A percentile compares a stretch with the other conserved stretches of the same genome.
Evolutionary conservation across 495 filamentous ascomycete genomes (phyloP).

Genomic region (Echria macrotheca): DNA sequence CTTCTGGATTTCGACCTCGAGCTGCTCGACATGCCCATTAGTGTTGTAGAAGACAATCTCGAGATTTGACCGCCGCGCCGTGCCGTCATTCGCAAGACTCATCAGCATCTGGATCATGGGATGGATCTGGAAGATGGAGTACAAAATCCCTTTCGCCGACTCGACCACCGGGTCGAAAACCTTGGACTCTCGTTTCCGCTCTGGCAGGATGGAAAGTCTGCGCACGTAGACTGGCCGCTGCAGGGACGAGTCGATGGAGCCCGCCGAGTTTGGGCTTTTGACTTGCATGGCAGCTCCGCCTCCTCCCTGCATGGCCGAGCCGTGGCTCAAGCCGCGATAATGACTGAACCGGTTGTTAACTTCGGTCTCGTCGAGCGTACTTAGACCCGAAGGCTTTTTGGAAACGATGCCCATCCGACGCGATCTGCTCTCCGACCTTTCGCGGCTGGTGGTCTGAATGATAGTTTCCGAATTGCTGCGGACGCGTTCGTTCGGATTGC

Average conservation of each 20-base stretch:
- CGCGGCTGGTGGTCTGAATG: constrained; percentile 45
- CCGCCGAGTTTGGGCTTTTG: constrained; percentile 49
- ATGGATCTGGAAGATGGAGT: constrained; percentile 76
- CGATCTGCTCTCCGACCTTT: constrained; percentile 49
- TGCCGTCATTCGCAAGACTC: constrained; percentile 61
- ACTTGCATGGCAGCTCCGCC: constrained; percentile 32
- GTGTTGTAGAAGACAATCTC: constrained; percentile 76
- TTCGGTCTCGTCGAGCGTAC: constrained; percentile 67
- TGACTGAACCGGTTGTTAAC: constrained; percentile 69
- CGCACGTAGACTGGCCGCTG: constrained; percentile 59
- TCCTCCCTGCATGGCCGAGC: constrained; percentile 66
- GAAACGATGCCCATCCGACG: constrained; percentile 81
- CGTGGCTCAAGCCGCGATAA: constrained; percentile 74
- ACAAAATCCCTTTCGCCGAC: constrained; percentile 80
- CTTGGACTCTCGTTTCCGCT: constrained; percentile 61
- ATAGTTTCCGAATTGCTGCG: constrained; percentile 88
- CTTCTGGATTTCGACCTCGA: constrained; percentile 66
- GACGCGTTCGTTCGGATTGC: constrained; percentile 70
- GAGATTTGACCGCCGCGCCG: constrained; percentile 62
- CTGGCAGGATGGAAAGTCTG: constrained; percentile 76
- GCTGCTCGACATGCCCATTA: constrained; percentile 63
- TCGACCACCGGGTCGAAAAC: constrained; percentile 62
- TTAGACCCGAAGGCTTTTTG: constrained; percentile 66
- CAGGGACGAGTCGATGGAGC: constrained; percentile 48
- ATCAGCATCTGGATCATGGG: constrained; percentile 68